Base-by-base conservation (phyloP, 352 stramenopile species). In the Globisporangium viniferum region DNA sequence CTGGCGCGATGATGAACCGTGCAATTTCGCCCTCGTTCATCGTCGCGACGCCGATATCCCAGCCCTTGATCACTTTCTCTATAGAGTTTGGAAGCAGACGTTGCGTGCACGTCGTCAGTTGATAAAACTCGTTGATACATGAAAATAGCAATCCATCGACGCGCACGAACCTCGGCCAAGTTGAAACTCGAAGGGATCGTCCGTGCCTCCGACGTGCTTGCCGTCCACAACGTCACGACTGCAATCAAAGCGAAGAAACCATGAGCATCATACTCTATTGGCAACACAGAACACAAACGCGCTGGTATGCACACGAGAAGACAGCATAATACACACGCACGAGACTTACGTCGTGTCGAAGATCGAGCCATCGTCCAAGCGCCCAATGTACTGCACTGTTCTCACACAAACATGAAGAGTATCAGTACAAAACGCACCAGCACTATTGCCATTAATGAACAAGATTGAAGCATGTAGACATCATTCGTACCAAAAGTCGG, bases 11-110 rank as follows among this genome's bases (percentile, higher is more conserved):
- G 67, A 95, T 93, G 69, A 95, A 95, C 5, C 86, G 88, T 18
- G 88, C 80, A 24, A 94, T 63, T 65, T 95, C 88, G 63, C 88
- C 88, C 8, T 86, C 71, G 54, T 73, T 81, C 88, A 95, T 95
- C 10, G 86, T 93, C 14, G 82, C 79, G 8, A 94, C 84, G 31
- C 86, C 88, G 68, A 95, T 90, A 69, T 95, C 88, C 84, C 87
- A 93, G 41, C 88, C 88, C 59, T 90, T 89, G 66, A 95, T 95
- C 31, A 94, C 88, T 70, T 95, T 95, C 60, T 91, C 83, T 92
- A 49, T 36, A 31, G n/a, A 29, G 24, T 27, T 20, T 55, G 10
- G 4, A 36, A 57, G 31, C 18, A 29, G 12, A 70, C 33, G 24
- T 24, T 29, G 29, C 18, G 7, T 18, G 14, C 8, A 9, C 7